A percentile compares a stretch with the other conserved stretches of the same genome.
Conservation (phyloP, 176 grass and related monocot species). For the Oryza coarctata region DNA sequence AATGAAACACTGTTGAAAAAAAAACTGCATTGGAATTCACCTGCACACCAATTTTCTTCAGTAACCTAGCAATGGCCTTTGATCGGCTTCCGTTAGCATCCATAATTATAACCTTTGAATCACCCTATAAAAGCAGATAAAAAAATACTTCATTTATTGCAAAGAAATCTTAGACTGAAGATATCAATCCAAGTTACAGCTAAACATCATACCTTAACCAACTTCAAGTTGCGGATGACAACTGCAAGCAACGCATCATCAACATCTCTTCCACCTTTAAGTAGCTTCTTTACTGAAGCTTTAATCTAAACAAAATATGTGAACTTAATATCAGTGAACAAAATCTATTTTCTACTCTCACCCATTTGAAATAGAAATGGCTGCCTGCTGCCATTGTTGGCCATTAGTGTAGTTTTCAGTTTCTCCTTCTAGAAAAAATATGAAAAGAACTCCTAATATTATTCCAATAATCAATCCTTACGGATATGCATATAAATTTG, state of each 20-base stretch:
- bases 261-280: constrained; percentile 71
- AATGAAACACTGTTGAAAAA: neutral
- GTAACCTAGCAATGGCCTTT: constrained; percentile 84
- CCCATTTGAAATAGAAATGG: neutral
- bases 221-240: constrained; percentile 93
- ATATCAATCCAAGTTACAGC: constrained; percentile 24
- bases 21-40: constrained; percentile 44
- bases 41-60: constrained; percentile 91
- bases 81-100: constrained; percentile 79
- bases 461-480: neutral
- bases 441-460: neutral
- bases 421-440: neutral
- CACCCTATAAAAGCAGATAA: constrained; percentile 47
- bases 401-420: neutral
- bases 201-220: constrained; percentile 62
- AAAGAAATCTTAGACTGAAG: neutral
- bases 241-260: constrained; percentile 78
- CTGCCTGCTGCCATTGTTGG: neutral
- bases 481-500: neutral
- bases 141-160: constrained; percentile 6
- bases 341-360: neutral
- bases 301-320: constrained; percentile 55
- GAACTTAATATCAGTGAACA: constrained; percentile 8
- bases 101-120: constrained; percentile 91
- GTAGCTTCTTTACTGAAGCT: constrained; percentile 66